A percentile compares a stretch with the other conserved stretches of the same genome.
Conservation (phyloP, 1,284 basidiomycete genomes). For the Taiwanofungus camphoratus region DNA sequence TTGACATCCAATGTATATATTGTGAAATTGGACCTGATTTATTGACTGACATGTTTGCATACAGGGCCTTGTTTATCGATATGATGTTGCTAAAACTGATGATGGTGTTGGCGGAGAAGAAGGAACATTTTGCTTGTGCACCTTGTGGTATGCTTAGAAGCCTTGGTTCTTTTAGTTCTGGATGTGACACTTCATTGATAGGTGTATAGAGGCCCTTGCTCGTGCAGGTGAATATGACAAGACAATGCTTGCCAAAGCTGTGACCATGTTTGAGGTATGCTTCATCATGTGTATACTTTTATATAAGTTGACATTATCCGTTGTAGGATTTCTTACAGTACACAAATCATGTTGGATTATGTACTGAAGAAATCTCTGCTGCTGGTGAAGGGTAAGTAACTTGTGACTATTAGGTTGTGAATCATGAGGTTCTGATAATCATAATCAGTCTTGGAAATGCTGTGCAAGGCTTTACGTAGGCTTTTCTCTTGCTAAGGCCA, state of each 20-base stretch:
- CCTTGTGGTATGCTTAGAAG: slow-evolving; percentile 52
- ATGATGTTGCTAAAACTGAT: slow-evolving; percentile 75
- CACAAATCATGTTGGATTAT: slow-evolving; percentile 82
- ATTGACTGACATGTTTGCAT: neutral
- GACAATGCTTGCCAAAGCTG: slow-evolving; percentile 59
- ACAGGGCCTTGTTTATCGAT: slow-evolving; percentile 71
- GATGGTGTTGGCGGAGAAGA: slow-evolving; percentile 94
- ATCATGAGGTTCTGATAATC: neutral
- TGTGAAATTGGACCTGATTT: neutral
- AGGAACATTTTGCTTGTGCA: slow-evolving; percentile 80
- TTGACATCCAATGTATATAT: slow-evolving; percentile 74
- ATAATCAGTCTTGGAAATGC: slow-evolving; percentile 65
- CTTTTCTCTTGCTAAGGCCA: slow-evolving; percentile 15
- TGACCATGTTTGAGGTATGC: slow-evolving; percentile 79
- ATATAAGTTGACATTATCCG: no score
- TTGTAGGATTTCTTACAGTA: slow-evolving; percentile 70
- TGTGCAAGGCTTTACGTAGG: slow-evolving; percentile 83
- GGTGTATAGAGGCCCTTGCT: slow-evolving; percentile 85
- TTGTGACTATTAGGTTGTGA: slow-evolving; percentile 1
- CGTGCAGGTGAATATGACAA: slow-evolving; percentile 77
- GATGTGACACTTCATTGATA: no score
- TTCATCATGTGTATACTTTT: slow-evolving; percentile 6
- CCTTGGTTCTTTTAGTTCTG: no score
- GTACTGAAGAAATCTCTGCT: slow-evolving; percentile 79
- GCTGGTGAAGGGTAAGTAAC: slow-evolving; percentile 65